A percentile compares a stretch with the other conserved stretches of the same genome.
These are phyloP conservation scores for Ogataea glucozyma DNA, from an alignment of 805 yeast genomes.

Conservation along the genomic window DNA sequence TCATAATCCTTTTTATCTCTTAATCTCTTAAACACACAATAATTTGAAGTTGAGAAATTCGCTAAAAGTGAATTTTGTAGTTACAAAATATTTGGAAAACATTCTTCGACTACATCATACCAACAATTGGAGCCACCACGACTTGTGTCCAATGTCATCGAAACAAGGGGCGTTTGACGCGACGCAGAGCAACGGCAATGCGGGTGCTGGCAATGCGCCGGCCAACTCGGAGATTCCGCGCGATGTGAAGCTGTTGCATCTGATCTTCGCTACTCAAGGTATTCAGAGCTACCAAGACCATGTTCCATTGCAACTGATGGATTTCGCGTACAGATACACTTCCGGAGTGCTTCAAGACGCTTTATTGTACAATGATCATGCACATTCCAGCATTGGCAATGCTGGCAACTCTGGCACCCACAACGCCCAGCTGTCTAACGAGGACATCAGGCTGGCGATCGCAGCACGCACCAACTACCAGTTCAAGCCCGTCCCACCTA, in stretches of 20 bases:
- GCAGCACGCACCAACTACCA: slow-evolving; percentile 95
- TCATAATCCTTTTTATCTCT: too few relatives aligned
- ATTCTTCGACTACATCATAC: too few relatives aligned
- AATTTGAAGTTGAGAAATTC: too few relatives aligned
- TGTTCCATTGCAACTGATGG: slow-evolving; percentile 94
- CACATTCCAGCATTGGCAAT: slow-evolving; percentile 43
- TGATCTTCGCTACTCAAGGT: slow-evolving; percentile 91
- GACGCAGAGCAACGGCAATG: slow-evolving; percentile 5
- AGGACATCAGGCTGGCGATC: slow-evolving; percentile 88
- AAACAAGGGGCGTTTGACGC: too few relatives aligned
- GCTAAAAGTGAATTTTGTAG: too few relatives aligned
- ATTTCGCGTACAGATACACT: slow-evolving; percentile 91
- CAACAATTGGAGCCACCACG: too few relatives aligned
- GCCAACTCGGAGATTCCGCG: slow-evolving; percentile 56
- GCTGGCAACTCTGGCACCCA: slow-evolving; percentile 41
- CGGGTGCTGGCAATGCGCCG: background rate
- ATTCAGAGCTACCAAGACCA: slow-evolving; percentile 92
- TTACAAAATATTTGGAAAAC: too few relatives aligned
- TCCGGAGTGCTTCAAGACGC: slow-evolving; percentile 88
- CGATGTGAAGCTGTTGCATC: slow-evolving; percentile 86
- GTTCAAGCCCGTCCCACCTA: slow-evolving; percentile 94
- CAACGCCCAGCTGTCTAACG: slow-evolving; percentile 65
- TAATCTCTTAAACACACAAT: too few relatives aligned
- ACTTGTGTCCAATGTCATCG: too few relatives aligned
- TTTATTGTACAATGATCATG: slow-evolving; percentile 81